Percentiles rank a stretch among this genome's conserved stretches.
Conservation (phyloP, 352 stramenopile genomes). For the Blastocystis sp. region DNA sequence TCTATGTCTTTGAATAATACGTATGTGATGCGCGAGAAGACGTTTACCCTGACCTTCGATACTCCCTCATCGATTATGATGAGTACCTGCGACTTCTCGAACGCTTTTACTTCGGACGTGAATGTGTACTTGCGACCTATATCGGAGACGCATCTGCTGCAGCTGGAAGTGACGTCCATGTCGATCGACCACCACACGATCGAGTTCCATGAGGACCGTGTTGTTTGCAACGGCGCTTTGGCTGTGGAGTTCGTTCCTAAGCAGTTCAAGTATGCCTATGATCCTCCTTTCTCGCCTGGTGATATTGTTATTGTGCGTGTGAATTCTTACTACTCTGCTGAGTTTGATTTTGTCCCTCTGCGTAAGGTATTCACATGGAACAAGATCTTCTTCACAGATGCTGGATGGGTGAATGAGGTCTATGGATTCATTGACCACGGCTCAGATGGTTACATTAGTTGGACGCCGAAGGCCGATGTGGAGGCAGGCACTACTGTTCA, state of each 20-base stretch:
- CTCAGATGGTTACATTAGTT: slow-evolving; percentile 41
- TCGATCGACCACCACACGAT: slow-evolving; percentile 24
- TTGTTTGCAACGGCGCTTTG: not conserved
- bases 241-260: slow-evolving; percentile 9
- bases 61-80: not conserved
- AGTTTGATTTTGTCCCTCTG: slow-evolving; percentile 47
- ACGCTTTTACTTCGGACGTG: slow-evolving; percentile 28
- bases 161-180: not conserved
- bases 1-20: not conserved
- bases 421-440: slow-evolving; percentile 34
- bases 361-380: slow-evolving; percentile 56
- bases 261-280: slow-evolving; percentile 50
- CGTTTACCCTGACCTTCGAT: not conserved
- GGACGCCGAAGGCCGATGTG: slow-evolving; percentile 28
- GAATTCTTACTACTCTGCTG: slow-evolving; percentile 42
- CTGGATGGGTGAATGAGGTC: slow-evolving; percentile 6
- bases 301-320: slow-evolving; percentile 52
- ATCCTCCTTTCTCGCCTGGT: slow-evolving; percentile 31
- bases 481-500: not conserved
- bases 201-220: not conserved
- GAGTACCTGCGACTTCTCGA: not conserved
- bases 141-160: not conserved
- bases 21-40: not conserved
- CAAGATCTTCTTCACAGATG: slow-evolving; percentile 44
- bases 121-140: not conserved